A percentile compares a stretch with the other conserved stretches of the same genome.
Evolutionary conservation across 805 yeast species (phyloP).

Genomic region (Candida sakaeoensis): DNA sequence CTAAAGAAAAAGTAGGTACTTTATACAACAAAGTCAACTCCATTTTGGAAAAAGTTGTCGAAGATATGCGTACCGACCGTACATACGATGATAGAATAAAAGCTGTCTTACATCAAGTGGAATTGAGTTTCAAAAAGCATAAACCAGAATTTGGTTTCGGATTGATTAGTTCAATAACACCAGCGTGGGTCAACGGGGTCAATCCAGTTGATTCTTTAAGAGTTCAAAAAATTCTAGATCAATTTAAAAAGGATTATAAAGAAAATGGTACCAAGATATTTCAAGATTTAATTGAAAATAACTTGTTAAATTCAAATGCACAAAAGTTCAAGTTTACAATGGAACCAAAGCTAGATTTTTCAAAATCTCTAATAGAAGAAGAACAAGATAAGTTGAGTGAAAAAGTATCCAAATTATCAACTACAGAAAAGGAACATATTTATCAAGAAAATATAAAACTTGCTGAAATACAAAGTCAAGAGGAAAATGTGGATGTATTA

Average conservation of each 20-base stretch:
- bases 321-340: slow-evolving; percentile 71
- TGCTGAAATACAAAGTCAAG: slow-evolving; percentile 58
- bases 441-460: slow-evolving; percentile 57
- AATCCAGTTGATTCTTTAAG: slow-evolving; percentile 70
- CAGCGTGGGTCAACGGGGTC: slow-evolving; percentile 80
- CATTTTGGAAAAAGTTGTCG: slow-evolving; percentile 41
- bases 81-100: slow-evolving; percentile 50
- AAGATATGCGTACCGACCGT: slow-evolving; percentile 24
- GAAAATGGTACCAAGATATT: slow-evolving; percentile 51
- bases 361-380: slow-evolving; percentile 46
- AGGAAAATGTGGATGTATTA: slow-evolving; percentile 71
- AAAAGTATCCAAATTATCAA: slow-evolving; percentile 43
- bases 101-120: slow-evolving; percentile 86
- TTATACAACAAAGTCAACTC: slow-evolving; percentile 47
- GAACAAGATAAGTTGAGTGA: slow-evolving; percentile 52
- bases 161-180: slow-evolving; percentile 66
- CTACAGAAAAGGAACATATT: slow-evolving; percentile 54
- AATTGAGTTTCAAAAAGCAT: slow-evolving; percentile 77
- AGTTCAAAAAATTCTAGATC: slow-evolving; percentile 55
- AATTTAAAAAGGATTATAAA: slow-evolving; percentile 60
- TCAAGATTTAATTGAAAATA: slow-evolving; percentile 51
- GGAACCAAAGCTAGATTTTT: slow-evolving; percentile 64
- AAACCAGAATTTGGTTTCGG: slow-evolving; percentile 88
- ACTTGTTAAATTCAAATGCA: slow-evolving; percentile 40
- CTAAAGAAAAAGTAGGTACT: slow-evolving; percentile 39